Base-by-base conservation (phyloP, 2,329 filamentous ascomycete genomes). In the Fonsecaea monophora region DNA sequence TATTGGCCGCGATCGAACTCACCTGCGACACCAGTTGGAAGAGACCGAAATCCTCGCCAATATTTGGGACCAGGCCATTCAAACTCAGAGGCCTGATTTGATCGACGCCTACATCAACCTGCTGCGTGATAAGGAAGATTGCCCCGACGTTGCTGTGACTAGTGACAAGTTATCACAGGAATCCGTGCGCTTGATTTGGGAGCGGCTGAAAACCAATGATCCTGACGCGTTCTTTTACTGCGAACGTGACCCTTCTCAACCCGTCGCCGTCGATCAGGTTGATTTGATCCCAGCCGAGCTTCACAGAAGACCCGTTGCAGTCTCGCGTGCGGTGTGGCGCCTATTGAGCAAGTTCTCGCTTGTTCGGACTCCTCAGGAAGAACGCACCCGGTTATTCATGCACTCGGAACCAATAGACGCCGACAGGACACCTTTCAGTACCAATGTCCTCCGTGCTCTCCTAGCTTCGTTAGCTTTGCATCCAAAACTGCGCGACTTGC, bases 401-500 rank as follows among this genome's bases (percentile, higher is more conserved):
- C 64, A 53, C 21, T 69, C 71, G n/a, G 55, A 55, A 0, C 1
- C n/a, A 6, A 58, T 66, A 15, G 30, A 50, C 4, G 2, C 18
- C 6, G 21, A 25, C 30, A 34, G 66, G 1, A 64, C 66, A 3
- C 0, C 62, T n/a, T 76, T 74, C 63, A 66, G 66, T 48, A 5
- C 8, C 1, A 65, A 59, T 1, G 32, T 75, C 3, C 13, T 68
- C 9, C 42, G 71, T 54, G 54, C 64, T 6, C 40, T 75, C 7
- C 45, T 25, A 4, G 70, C 72, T 38, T 69, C 70, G 2, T 62
- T 76, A 4, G 35, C 67, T 7, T 15, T 75, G 15, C 60, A 75
- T 56, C 18, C 13, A 21, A 65, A 59, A 53, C 72, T 73, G 2
- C 35, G 37, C 37, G 1, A 64, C 25, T 50, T 74, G 4, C 25